A percentile compares a stretch with the other conserved stretches of the same genome.
Evolutionary conservation across 306 rosid genomes (phyloP).

Genomic region (Corylus heterophylla): DNA sequence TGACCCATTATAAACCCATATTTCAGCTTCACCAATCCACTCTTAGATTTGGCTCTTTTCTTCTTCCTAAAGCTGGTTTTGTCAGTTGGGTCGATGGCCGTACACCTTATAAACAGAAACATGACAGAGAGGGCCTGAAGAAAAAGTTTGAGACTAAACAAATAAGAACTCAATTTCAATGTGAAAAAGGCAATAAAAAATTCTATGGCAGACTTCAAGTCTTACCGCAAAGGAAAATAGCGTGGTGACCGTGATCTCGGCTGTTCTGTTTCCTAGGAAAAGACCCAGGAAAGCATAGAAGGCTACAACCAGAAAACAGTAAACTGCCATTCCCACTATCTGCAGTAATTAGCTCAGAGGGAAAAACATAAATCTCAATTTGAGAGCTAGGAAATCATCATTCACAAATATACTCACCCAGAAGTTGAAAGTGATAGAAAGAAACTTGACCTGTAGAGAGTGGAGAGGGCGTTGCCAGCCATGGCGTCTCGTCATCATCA

Average conservation of each 20-base stretch:
- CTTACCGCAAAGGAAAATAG: constrained; percentile 57
- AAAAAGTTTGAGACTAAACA: neutral
- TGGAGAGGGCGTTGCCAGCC: constrained; percentile 96
- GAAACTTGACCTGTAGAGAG: constrained; percentile 65
- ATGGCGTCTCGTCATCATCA: constrained; percentile 67
- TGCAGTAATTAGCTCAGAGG: constrained; percentile 25
- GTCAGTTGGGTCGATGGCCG: constrained; percentile 88
- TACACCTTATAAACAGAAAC: constrained; percentile 78
- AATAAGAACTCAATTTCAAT: neutral
- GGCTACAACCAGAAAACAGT: constrained; percentile 53
- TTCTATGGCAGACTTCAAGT: neutral
- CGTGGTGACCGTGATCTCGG: constrained; percentile 61
- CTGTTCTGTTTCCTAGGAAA: constrained; percentile 66
- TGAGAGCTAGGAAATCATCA: neutral
- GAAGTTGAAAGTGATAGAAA: neutral
- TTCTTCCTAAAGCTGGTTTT: constrained; percentile 59
- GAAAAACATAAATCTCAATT: neutral
- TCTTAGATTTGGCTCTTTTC: constrained; percentile 30
- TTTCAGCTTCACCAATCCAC: constrained; percentile 44
- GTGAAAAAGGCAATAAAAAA: neutral
- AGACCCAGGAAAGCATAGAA: constrained; percentile 84
- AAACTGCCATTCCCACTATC: constrained; percentile 80
- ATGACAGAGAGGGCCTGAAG: constrained; percentile 62
- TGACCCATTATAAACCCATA: constrained; percentile 64
- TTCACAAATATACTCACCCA: neutral